Evolutionary conservation across 2,329 filamentous ascomycete species (phyloP), one percentile per base, ranked within the genome.

Genomic region (Neobulgaria alba): DNA sequence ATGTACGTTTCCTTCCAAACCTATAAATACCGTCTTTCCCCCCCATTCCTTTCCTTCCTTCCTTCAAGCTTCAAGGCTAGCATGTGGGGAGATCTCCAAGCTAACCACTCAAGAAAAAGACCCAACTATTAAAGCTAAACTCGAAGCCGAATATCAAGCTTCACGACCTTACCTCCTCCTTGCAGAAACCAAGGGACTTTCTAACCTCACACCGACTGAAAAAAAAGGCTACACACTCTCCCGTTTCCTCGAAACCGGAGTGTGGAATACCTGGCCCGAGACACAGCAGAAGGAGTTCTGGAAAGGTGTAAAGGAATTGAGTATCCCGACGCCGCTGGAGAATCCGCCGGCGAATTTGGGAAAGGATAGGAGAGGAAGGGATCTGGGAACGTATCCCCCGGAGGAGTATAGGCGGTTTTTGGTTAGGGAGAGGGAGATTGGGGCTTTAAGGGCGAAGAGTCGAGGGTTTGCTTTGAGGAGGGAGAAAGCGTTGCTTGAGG

Each of bases 231-330:
- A 57, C 43, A 47, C 47, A 12, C 42, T 45, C 17, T 51, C 39
- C 12, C 35, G 42, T 17, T 46, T 59, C 26, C 44, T 57, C 4
- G 52, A 56, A 12, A 50, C 43, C 0, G 47, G 48, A 10, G 46
- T 47, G 5, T 59, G 54, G 53, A 49, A 39, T 33, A 36, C 39
- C 19, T 57, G 52, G 52, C 17, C 43, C 18, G 33, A 33, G 4
- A 26, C 41, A 16, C 46, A 52, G 17, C 55, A 56, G 41, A 56
- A 48, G 19, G 53, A 57, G 20, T 55, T 59, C 42, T 53, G 53
- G 47, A 51, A 51, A 21, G 18, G 38, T 3, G 37, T 55, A 9
- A 42, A 55, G 29, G 38, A 48, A 26, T 41, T 50, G 34, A 56
- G 53, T 23, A 49, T 59, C 16, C 53, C 53, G 5, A 39, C 43